Conservation (phyloP, 257 asterid genomes). For the Asclepias syriaca region DNA sequence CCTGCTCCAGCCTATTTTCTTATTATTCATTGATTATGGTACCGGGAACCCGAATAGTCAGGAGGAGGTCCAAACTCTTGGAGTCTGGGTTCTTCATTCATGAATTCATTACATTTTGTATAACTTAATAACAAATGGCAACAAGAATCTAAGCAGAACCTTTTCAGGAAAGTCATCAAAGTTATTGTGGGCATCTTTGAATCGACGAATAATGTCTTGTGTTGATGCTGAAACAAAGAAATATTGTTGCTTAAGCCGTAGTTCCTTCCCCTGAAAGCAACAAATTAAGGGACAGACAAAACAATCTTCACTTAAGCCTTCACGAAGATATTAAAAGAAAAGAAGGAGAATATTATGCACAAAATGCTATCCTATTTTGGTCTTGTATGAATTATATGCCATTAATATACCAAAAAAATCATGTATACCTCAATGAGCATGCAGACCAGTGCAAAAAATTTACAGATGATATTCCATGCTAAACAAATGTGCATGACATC, state of each 20-base stretch:
- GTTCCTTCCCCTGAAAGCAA: conserved; percentile 41
- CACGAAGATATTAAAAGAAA: background rate
- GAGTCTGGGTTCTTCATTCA: background rate
- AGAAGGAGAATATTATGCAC: background rate
- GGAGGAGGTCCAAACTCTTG: background rate
- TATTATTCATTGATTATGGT: background rate
- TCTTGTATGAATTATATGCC: background rate
- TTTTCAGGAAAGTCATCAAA: conserved; percentile 47
- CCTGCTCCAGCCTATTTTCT: background rate
- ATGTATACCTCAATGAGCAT: background rate
- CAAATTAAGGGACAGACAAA: background rate
- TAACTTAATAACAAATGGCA: background rate
- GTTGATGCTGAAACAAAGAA: conserved; percentile 52
- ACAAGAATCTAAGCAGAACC: conserved; percentile 19
- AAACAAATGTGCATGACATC: background rate
- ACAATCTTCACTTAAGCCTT: background rate
- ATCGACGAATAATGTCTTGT: conserved; percentile 42
- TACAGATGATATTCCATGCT: background rate
- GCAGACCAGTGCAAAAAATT: background rate
- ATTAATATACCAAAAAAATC: background rate
- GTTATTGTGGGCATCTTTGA: conserved; percentile 34
- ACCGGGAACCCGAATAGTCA: background rate
- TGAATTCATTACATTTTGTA: background rate
- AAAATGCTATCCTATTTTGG: background rate
- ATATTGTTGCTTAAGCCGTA: conserved; percentile 48